Percentiles rank a stretch among this genome's conserved stretches.
phyloP scores from a whole-genome alignment of 2,329 filamentous ascomycete genomes.

The Exserohilum rostratum region DNA sequence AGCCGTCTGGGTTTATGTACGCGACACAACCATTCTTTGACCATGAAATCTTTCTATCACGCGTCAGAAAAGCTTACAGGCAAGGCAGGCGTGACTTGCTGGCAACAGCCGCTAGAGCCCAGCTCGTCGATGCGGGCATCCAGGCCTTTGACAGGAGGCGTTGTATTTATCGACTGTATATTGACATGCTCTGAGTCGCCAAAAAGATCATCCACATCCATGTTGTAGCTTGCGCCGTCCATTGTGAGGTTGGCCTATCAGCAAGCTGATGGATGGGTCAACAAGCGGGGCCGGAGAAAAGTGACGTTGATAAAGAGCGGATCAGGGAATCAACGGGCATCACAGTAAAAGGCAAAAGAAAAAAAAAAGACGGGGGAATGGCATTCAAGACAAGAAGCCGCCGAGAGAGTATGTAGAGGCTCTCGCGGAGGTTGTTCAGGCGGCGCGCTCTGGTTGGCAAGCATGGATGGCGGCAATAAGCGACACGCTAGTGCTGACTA shows the following conservation, averaged over 20 bases:
- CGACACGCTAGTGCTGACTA: conserved; percentile 16
- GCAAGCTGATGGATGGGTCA: not conserved
- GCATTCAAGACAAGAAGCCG: not conserved
- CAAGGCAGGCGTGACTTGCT: conserved; percentile 64
- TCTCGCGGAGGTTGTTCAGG: conserved; percentile 17
- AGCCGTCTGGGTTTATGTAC: conserved; percentile 74
- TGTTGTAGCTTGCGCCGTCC: conserved; percentile 51
- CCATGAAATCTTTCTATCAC: conserved; percentile 77
- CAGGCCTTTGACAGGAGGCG: conserved; percentile 68
- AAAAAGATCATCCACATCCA: conserved; percentile 55
- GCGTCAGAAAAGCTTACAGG: conserved; percentile 4
- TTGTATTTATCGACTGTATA: conserved; percentile 61
- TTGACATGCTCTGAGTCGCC: conserved; percentile 62
- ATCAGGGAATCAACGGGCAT: conserved; percentile 27
- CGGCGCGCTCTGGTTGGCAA: conserved; percentile 14
- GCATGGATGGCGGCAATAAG: conserved; percentile 13
- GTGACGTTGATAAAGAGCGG: conserved; percentile 1
- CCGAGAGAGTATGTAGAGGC: conserved; percentile 12
- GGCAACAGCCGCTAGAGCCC: conserved; percentile 75
- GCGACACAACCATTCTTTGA: conserved; percentile 87
- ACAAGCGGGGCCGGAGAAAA: conserved; percentile 2
- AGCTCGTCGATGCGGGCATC: conserved; percentile 78
- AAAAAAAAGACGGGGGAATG: conserved; percentile 3
- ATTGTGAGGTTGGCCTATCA: conserved; percentile 50
- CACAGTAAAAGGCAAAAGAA: conserved; percentile 19